Conservation (phyloP, 805 yeast species). For the Ogataea salicorniae region DNA sequence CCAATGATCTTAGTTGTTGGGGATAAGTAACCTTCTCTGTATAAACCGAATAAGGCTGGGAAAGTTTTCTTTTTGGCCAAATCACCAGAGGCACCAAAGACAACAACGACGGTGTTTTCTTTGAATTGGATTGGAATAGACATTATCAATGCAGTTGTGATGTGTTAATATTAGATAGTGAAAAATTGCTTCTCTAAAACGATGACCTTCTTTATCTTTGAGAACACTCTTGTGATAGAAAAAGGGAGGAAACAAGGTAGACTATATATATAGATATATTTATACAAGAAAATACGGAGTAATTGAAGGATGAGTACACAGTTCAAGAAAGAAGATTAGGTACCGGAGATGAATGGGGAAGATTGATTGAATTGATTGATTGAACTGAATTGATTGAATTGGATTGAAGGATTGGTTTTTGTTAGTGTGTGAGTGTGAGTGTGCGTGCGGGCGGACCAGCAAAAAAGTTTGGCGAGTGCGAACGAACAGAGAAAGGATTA, state of each 20-base stretch:
- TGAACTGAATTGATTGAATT: too few relatives aligned
- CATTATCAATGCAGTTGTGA: slow-evolving; percentile 5
- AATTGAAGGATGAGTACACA: too few relatives aligned
- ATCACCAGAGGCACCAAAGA: slow-evolving; percentile 94
- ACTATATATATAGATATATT: background rate
- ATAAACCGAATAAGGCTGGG: slow-evolving; percentile 77
- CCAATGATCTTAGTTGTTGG: slow-evolving; percentile 72
- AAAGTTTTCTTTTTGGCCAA: slow-evolving; percentile 93
- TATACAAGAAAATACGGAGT: background rate
- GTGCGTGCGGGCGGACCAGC: too few relatives aligned
- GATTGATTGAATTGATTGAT: too few relatives aligned
- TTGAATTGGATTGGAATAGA: slow-evolving; percentile 40
- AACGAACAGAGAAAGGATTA: background rate
- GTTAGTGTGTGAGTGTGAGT: too few relatives aligned
- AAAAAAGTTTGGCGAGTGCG: too few relatives aligned
- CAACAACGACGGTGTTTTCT: slow-evolving; percentile 66
- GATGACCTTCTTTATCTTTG: too few relatives aligned
- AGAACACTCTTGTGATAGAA: background rate
- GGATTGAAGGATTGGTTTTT: too few relatives aligned
- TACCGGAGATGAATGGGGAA: too few relatives aligned
- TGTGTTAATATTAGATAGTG: background rate
- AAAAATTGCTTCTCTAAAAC: too few relatives aligned
- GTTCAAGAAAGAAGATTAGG: too few relatives aligned
- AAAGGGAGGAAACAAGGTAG: background rate
- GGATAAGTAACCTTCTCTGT: slow-evolving; percentile 73